A percentile compares a stretch with the other conserved stretches of the same genome.
Evolutionary conservation across 2,329 filamentous ascomycete species (phyloP).

Genomic region (Penicillium vulpinum): DNA sequence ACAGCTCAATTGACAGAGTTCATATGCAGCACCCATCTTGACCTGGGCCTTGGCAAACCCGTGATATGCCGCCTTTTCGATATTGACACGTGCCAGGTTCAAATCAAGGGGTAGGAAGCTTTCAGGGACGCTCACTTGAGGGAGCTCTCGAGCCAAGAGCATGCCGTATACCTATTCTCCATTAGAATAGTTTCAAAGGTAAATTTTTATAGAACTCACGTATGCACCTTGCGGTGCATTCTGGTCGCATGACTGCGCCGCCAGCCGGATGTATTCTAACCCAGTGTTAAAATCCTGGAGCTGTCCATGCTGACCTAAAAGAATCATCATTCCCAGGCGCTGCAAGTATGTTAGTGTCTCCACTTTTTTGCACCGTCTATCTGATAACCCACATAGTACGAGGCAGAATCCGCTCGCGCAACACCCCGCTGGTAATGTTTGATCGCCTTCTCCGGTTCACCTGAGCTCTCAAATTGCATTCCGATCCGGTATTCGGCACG

Average conservation of each 20-base stretch:
- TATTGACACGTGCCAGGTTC: constrained; percentile 74
- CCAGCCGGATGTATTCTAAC: constrained; percentile 76
- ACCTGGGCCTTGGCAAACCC: constrained; percentile 95
- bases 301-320: constrained; percentile 91
- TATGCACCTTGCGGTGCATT: constrained; percentile 97
- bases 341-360: constrained; percentile 45
- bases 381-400: constrained; percentile 58
- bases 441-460: constrained; percentile 86
- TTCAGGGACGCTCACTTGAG: constrained; percentile 83
- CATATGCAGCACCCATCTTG: constrained; percentile 95
- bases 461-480: constrained; percentile 96
- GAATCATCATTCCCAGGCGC: constrained; percentile 94
- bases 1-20: constrained; percentile 88
- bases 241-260: constrained; percentile 86
- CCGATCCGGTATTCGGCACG: constrained; percentile 95
- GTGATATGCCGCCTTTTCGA: constrained; percentile 93
- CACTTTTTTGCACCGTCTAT: neutral
- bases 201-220: constrained; percentile 38
- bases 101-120: constrained; percentile 69
- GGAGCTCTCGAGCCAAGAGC: constrained; percentile 84
- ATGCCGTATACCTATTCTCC: constrained; percentile 74
- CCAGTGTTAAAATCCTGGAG: constrained; percentile 75
- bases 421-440: constrained; percentile 86
- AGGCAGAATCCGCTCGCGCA: constrained; percentile 79
- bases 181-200: constrained; percentile 5